Conservation (phyloP, 139 green algal species). For the Pleodorina starrii region DNA sequence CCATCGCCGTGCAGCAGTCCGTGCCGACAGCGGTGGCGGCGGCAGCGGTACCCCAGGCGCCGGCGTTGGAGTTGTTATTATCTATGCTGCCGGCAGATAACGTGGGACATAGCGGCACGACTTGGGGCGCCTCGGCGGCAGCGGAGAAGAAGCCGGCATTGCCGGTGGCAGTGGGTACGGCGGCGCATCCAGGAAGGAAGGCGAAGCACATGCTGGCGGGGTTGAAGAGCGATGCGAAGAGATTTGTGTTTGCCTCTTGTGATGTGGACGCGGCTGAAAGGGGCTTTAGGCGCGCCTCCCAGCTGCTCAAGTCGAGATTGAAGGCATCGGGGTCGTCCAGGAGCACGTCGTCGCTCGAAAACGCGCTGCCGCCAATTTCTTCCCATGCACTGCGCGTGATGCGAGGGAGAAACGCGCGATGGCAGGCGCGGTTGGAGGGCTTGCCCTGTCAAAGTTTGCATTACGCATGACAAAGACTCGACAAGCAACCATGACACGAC, state of each 20-base stretch:
- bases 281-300: conserved; percentile 20
- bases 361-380: conserved; percentile 27
- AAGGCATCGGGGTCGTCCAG: conserved; percentile 1
- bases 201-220: neutral
- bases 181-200: neutral
- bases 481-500: no score
- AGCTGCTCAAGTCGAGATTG: conserved; percentile 20
- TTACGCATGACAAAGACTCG: no score
- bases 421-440: no score
- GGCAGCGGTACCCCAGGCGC: neutral
- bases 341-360: neutral
- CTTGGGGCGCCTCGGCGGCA: neutral
- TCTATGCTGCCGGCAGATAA: neutral
- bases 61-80: neutral
- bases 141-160: neutral
- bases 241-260: neutral
- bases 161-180: neutral
- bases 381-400: conserved; percentile 47
- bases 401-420: no score
- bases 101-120: conserved; percentile 12
- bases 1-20: no score
- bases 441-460: no score
- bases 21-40: neutral
- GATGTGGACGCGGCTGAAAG: neutral
- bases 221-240: conserved; percentile 34